A percentile compares a stretch with the other conserved stretches of the same genome.
phyloP scores from a whole-genome alignment of 257 asterid genomes.

The Plantago ovata region DNA sequence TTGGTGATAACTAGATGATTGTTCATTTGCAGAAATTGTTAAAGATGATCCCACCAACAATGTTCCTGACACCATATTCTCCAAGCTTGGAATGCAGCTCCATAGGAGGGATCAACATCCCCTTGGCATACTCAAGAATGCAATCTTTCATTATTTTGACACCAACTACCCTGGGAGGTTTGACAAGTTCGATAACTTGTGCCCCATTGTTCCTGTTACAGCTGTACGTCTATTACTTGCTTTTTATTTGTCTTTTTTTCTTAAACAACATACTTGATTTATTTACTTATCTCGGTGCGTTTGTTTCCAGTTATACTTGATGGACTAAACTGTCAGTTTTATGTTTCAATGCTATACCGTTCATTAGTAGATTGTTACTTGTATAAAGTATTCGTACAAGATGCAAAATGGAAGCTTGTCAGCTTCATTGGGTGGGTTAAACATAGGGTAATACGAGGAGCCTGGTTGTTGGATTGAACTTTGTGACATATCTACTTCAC shows the following conservation, averaged over 20 bases:
- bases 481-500: no score
- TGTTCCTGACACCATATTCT: slow-evolving; percentile 81
- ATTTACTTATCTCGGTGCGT: neutral
- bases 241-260: slow-evolving; percentile 1
- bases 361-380: slow-evolving; percentile 8
- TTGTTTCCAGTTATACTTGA: neutral
- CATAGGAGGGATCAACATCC: slow-evolving; percentile 92
- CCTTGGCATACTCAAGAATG: slow-evolving; percentile 83
- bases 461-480: no score
- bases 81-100: slow-evolving; percentile 93
- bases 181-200: slow-evolving; percentile 71
- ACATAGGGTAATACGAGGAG: neutral
- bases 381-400: neutral
- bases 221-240: slow-evolving; percentile 39
- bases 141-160: slow-evolving; percentile 79
- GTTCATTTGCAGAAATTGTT: slow-evolving; percentile 64
- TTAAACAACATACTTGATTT: neutral
- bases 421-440: neutral
- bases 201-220: slow-evolving; percentile 72
- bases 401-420: neutral
- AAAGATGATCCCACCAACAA: slow-evolving; percentile 90
- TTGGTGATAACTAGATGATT: no score
- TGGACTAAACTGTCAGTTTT: neutral
- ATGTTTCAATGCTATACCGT: neutral
- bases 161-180: slow-evolving; percentile 63